Conservation (phyloP, 2,329 filamentous ascomycete genomes). For the Colletotrichum cuscutae region DNA sequence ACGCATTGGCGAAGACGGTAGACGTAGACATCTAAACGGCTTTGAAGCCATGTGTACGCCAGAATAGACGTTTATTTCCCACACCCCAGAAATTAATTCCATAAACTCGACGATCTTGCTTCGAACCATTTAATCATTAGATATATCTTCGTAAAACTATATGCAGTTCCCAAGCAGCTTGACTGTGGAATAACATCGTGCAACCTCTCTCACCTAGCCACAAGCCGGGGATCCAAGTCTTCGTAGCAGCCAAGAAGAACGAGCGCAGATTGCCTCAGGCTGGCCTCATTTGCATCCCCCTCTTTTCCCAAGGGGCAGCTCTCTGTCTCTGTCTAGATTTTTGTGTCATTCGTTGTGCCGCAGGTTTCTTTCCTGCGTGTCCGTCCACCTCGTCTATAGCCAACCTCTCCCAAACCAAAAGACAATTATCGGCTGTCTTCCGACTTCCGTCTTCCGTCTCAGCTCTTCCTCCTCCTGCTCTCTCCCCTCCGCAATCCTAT, state of each 20-base stretch:
- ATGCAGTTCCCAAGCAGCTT: conserved; percentile 4
- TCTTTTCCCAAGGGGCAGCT: conserved; percentile 8
- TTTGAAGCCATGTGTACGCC: neutral
- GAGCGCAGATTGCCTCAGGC: neutral
- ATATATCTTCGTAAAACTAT: conserved; percentile 27
- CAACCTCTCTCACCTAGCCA: conserved; percentile 1
- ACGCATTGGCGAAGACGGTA: conserved; percentile 5
- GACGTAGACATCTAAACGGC: conserved; percentile 8
- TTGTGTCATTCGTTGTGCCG: conserved; percentile 2
- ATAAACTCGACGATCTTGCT: neutral
- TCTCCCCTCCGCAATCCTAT: neutral
- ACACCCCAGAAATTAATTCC: neutral
- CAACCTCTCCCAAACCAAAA: neutral
- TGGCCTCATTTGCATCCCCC: neutral
- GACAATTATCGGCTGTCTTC: neutral
- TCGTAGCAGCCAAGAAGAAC: conserved; percentile 14
- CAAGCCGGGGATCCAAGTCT: conserved; percentile 20
- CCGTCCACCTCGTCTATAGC: neutral
- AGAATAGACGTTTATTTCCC: conserved; percentile 1
- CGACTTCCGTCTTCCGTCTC: neutral
- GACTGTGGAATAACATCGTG: conserved; percentile 19
- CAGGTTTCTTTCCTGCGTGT: neutral
- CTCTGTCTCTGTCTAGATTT: conserved; percentile 28
- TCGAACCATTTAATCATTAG: conserved; percentile 25
- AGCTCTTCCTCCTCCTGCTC: neutral